phyloP scores from a whole-genome alignment of 129 eudicot species.

The Cynara cardunculus region DNA sequence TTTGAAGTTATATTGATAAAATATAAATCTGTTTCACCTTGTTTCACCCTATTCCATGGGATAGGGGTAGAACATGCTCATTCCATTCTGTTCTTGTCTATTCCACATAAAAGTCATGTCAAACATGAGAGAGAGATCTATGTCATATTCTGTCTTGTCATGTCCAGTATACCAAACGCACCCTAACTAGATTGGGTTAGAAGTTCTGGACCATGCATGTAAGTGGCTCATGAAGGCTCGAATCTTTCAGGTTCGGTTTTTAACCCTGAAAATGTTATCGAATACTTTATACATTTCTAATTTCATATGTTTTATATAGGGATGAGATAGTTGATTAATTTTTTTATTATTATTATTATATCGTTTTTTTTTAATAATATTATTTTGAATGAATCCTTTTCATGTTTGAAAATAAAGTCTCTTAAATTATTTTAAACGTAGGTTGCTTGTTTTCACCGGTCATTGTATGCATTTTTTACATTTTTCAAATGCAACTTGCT shows the following conservation, averaged over 20 bases:
- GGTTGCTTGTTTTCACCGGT: constrained; percentile 14
- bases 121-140: too few relatives aligned
- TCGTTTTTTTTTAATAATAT: neutral
- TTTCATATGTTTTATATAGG: neutral
- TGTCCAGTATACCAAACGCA: too few relatives aligned
- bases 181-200: too few relatives aligned
- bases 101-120: too few relatives aligned
- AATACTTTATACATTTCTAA: neutral
- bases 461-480: neutral
- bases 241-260: too few relatives aligned
- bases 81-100: too few relatives aligned
- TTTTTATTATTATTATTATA: neutral
- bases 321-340: neutral
- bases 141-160: too few relatives aligned
- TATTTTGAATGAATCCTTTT: neutral
- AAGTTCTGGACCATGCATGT: neutral
- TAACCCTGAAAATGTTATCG: neutral
- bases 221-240: neutral
- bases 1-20: too few relatives aligned
- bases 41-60: too few relatives aligned
- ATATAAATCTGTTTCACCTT: too few relatives aligned
- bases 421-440: neutral
- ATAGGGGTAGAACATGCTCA: too few relatives aligned
- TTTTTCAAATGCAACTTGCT: too few relatives aligned
- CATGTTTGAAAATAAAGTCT: neutral